Base-by-base conservation (phyloP, 352 stramenopile genomes). In the Thraustochytrium sp. region DNA sequence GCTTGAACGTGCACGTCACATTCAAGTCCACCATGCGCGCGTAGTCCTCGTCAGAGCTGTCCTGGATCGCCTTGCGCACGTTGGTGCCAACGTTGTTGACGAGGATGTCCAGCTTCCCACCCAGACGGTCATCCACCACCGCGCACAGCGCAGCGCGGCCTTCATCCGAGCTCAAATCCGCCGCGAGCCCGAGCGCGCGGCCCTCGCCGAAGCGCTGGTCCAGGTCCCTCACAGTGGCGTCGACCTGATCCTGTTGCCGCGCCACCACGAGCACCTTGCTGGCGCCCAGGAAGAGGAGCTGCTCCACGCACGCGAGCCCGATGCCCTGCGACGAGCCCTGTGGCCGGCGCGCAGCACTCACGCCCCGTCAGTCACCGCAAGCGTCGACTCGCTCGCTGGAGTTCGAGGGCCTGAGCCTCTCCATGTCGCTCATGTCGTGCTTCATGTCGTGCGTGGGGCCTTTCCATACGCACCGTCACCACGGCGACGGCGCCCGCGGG, bases 81-180 rank as follows among this genome's bases (percentile, higher is more conserved):
- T 89, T 91, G 26, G 88, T 91, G 8, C 89, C 89, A 31, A 91
- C 89, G 75, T 91, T 91, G 86, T 91, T 91, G 2, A 91, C 87
- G 3, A 93, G 72, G 63, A 91, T 87, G 87, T 93, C 89, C 13
- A 91, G 75, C 53, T 76, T 64, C 63, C 90, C 85, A 72, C 77
- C 84, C 77, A 90, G 85, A 16, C 56, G 86, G 2, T 38, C 42
- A 53, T 88, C 61, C 26, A 87, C 85, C 56, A 86, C 76, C 31
- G 85, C 48, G 23, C 88, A 80, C 4, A 95, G 85, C 16, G 65
- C 84, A 36, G 88, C 86, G 78, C 89, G 83, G 38, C 90, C 91
- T 76, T 92, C 88, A 21, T 59, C 21, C 40, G 87, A 92, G 29
- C 89, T 89, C 29, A 96, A 86, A 88, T 96, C 92, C 1, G 91